Conservation (phyloP, 2,329 filamentous ascomycete genomes). For the Pseudonectria foliicola region DNA sequence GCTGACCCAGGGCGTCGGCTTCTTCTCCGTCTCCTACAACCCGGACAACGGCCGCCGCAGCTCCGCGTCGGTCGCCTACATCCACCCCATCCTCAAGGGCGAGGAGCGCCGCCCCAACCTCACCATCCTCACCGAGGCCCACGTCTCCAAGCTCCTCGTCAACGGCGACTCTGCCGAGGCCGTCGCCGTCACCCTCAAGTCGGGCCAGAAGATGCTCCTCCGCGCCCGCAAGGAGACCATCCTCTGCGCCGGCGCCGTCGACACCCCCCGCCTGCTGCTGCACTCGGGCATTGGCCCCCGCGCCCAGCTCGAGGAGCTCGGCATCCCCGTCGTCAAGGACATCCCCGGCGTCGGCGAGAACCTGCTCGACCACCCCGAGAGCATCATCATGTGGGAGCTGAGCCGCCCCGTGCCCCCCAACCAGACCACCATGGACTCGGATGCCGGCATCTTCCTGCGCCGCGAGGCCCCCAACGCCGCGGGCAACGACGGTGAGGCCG, state of each 20-base stretch:
- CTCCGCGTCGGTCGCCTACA: slow-evolving; percentile 85
- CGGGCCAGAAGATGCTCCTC: slow-evolving; percentile 47
- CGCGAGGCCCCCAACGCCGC: slow-evolving; percentile 64
- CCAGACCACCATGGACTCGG: slow-evolving; percentile 87
- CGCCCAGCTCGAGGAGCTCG: slow-evolving; percentile 44
- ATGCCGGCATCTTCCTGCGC: slow-evolving; percentile 81
- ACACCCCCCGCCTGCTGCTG: slow-evolving; percentile 64
- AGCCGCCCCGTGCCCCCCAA: slow-evolving; percentile 67
- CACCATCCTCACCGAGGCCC: slow-evolving; percentile 79
- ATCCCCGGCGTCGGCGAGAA: slow-evolving; percentile 56
- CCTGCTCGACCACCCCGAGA: slow-evolving; percentile 53
- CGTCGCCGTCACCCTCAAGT: slow-evolving; percentile 56
- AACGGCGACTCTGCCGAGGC: slow-evolving; percentile 63
- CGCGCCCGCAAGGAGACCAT: slow-evolving; percentile 68
- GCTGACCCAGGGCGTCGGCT: slow-evolving; percentile 71
- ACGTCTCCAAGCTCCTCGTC: slow-evolving; percentile 77
- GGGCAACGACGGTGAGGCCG: slow-evolving; percentile 63
- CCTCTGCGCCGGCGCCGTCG: slow-evolving; percentile 71
- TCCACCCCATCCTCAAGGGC: slow-evolving; percentile 80
- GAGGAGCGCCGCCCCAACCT: slow-evolving; percentile 78
- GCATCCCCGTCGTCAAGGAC: slow-evolving; percentile 49
- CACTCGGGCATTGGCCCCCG: slow-evolving; percentile 51
- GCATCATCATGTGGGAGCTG: slow-evolving; percentile 65
- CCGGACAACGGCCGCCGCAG: slow-evolving; percentile 78
- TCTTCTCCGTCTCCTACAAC: slow-evolving; percentile 89